These are phyloP conservation scores for Talaromyces thailandensis DNA, from an alignment of 495 filamentous ascomycete species.

Conservation along the genomic window DNA sequence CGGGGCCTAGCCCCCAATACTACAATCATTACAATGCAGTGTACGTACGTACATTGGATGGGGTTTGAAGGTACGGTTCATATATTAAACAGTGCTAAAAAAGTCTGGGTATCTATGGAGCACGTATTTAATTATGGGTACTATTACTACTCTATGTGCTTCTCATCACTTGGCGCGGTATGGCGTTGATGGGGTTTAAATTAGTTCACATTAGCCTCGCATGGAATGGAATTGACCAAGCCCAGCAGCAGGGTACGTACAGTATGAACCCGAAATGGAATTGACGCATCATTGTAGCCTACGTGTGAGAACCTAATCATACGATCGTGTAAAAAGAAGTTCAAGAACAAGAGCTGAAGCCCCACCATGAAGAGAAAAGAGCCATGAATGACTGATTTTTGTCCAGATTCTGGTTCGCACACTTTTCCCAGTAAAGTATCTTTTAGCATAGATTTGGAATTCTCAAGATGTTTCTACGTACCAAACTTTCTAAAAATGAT, in stretches of 20 bases:
- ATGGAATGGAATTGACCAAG: neutral
- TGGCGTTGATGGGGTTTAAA: neutral
- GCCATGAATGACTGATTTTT: neutral
- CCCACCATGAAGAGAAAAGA: neutral
- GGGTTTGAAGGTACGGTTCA: neutral
- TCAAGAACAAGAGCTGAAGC: neutral
- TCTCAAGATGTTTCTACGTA: neutral
- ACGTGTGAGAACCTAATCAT: neutral
- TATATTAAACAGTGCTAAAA: neutral
- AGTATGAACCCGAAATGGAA: neutral
- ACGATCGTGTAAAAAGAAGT: neutral
- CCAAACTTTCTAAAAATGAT: no score
- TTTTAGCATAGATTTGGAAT: neutral
- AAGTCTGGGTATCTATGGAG: neutral
- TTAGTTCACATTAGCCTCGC: neutral
- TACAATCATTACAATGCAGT: no score
- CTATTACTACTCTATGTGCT: no score
- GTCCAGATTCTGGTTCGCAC: neutral
- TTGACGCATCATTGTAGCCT: neutral
- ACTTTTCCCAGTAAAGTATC: neutral
- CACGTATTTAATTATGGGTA: neutral
- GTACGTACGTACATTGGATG: neutral
- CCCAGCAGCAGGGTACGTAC: neutral
- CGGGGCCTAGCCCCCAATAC: neutral
- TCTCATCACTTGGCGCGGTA: neutral